Base-by-base conservation (phyloP, 495 filamentous ascomycete species). In the Filosporella fistucella region DNA sequence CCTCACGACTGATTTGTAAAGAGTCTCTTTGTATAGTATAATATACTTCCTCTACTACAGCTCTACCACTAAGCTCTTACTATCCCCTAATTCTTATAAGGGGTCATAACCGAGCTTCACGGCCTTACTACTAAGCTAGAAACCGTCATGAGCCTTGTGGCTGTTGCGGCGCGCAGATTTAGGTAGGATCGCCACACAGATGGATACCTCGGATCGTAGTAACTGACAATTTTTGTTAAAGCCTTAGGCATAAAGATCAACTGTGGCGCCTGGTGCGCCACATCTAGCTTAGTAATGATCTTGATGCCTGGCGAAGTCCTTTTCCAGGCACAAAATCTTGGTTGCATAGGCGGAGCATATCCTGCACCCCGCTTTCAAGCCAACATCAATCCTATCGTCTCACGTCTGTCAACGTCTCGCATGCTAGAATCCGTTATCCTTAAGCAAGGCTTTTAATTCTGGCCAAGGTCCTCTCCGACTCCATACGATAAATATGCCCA, bases 331-430 rank as follows among this genome's bases (percentile, higher is more conserved):
- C 20, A 14, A 41, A 23, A 41, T 21, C 24, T 21, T 14, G 16
- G 24, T 21, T 21, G 11, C 20, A 41, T 13, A 23, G 20, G 16
- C 24, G 20, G 28, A 45, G 16, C 29, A 22, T 17, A 45, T 33
- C n/a, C n/a, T n/a, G 10, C 32, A 29, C 32, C 18, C 25, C 42
- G 32, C 26, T 45, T 11, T 45, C 29, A 10, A 45, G 26, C 22
- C 25, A 30, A 30, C 6, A 43, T 43, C 40, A 25, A 43, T 16
- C 40, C 16, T 30, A 30, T 43, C 38, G 24, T 43, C 24, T 45
- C 42, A 29, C 28, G 23, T 45, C 42, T 45, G 26, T 29, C 42
- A 45, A 45, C 32, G 42, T 34, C 42, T 45, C 40, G 40, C 40
- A 43, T 28, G 30, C 40, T 28, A 43, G 40, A 7, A 17, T 43